Conservation (phyloP, 345 rosid species). For the Hypericum perforatum region DNA sequence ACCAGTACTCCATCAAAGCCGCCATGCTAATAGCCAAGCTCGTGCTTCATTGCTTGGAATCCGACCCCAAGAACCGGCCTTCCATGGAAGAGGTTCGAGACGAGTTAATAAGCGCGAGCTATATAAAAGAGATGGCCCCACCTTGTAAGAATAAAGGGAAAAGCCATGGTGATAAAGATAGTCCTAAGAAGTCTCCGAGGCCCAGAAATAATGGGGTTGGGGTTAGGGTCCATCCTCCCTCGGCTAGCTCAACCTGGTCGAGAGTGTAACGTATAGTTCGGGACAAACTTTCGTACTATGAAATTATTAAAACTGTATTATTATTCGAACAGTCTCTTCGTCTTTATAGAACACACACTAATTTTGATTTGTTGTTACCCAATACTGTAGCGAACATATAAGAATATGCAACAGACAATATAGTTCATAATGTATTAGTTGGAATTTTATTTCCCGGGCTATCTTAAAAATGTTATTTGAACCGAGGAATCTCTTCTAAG, state of each 20-base stretch:
- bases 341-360: too few species aligned
- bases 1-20: constrained; percentile 38
- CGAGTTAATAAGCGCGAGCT: constrained; percentile 25
- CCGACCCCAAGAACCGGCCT: constrained; percentile 60
- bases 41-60: constrained; percentile 21
- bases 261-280: too few species aligned
- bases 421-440: too few species aligned
- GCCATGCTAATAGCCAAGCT: constrained; percentile 40
- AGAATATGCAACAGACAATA: too few species aligned
- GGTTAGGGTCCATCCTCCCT: background rate
- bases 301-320: too few species aligned
- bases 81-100: constrained; percentile 55
- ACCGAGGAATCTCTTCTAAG: background rate
- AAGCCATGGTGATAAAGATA: background rate
- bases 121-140: constrained; percentile 15
- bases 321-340: too few species aligned
- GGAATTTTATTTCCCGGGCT: background rate
- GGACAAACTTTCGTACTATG: too few species aligned
- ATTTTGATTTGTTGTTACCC: too few species aligned
- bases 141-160: constrained; percentile 4
- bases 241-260: background rate
- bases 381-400: too few species aligned
- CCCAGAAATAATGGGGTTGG: constrained; percentile 1
- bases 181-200: constrained; percentile 4
- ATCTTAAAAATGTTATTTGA: background rate